Base-by-base conservation (phyloP, 345 rosid species). In the Arabis hirsuta region DNA sequence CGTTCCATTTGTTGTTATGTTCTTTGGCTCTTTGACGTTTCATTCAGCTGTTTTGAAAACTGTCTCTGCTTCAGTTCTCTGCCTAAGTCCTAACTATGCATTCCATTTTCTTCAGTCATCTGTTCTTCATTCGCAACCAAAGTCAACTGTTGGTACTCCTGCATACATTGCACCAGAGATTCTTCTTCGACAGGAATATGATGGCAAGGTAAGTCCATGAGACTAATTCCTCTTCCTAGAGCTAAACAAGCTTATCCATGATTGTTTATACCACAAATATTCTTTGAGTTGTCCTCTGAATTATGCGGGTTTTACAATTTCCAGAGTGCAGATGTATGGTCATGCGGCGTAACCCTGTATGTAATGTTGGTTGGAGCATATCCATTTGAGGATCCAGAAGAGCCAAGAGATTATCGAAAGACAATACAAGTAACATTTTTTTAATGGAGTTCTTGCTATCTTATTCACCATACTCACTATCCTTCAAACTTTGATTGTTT, bases 271-370 rank as follows among this genome's bases (percentile, higher is more conserved):
- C 24, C 43, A 56, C 9, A 1, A 50, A 39, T 24, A 0, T 59
- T 24, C 51, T 46, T 2, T 38, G 10, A 65, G 6, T 4, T 71
- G 16, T 29, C 43, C 41, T 54, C 55, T 72, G 50, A 64, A n/a
- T 14, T 26, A 24, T 13, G 16, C 24, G 3, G 32, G 41, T 55
- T 39, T 46, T 67, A 51, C 20, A 12, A 12, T 76, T 34, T 32
- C 22, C 88, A 94, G 99, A 89, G 84, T 79, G 98, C 96, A 19
- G 99, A 91, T 81, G 99, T 95, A 8, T 95, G 99, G 99, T 91
- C 98, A 2, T 91, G 99, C 20, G 97, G 98, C 11, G 98, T 95
- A 32, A 91, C 97, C 26, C 78, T 95, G 55, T 95, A 87, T 29
- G 96, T 95, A 55, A 95, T 91, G 99, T 73, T 95, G 83, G 98